Percentiles rank a stretch among this genome's conserved stretches.
Evolutionary conservation across 2,329 filamentous ascomycete species (phyloP).

Genomic region (Monilinia fructicola): DNA sequence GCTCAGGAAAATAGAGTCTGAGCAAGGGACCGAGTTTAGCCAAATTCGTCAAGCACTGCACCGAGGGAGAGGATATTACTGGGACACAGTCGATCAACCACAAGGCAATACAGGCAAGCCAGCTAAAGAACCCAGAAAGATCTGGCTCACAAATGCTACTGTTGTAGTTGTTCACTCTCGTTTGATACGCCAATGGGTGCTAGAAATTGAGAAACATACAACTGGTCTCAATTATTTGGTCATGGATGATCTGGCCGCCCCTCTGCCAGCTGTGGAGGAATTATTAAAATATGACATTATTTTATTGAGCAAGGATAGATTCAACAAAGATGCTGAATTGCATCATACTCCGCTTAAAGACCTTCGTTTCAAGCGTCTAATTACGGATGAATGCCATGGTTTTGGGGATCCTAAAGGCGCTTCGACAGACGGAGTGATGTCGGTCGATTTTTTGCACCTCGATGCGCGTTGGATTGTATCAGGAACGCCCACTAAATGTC

Average conservation of each 20-base stretch:
- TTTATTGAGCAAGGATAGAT: constrained; percentile 71
- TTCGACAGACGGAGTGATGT: constrained; percentile 54
- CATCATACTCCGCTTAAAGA: constrained; percentile 59
- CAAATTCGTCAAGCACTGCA: constrained; percentile 48
- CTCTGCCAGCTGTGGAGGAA: constrained; percentile 56
- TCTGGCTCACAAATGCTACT: constrained; percentile 68
- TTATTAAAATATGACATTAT: constrained; percentile 72
- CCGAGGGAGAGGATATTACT: constrained; percentile 59
- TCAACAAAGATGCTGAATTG: constrained; percentile 56
- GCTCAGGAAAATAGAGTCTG: constrained; percentile 48
- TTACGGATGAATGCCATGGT: constrained; percentile 89
- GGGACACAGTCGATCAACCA: constrained; percentile 49
- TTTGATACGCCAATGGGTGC: constrained; percentile 78
- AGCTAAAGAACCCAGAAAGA: constrained; percentile 45
- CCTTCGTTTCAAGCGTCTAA: constrained; percentile 82
- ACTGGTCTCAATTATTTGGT: constrained; percentile 63
- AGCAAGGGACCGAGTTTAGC: constrained; percentile 8
- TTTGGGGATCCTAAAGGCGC: constrained; percentile 64
- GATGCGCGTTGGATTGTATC: constrained; percentile 86
- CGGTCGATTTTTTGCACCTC: constrained; percentile 56
- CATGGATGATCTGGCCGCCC: constrained; percentile 52
- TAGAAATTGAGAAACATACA: constrained; percentile 79
- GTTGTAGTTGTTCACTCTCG: constrained; percentile 82
- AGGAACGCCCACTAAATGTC: constrained; percentile 81
- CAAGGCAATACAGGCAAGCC: constrained; percentile 45